These are phyloP conservation scores for Rhododendron ferrugineum DNA, from an alignment of 148 eudicot genomes.

Conservation along the genomic window DNA sequence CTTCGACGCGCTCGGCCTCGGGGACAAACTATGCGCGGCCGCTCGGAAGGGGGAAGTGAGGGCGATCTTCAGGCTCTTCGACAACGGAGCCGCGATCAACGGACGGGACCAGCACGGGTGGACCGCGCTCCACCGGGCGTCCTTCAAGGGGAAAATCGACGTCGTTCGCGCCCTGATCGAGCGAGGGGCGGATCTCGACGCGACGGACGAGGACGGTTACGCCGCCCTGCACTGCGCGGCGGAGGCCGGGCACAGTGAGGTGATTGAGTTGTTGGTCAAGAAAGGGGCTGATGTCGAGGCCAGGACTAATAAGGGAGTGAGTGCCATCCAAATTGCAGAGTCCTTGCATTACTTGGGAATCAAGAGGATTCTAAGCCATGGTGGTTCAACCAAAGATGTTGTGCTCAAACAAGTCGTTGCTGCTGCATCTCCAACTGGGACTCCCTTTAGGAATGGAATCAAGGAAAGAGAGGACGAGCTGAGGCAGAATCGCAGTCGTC, in stretches of 20 bases:
- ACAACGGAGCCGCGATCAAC: slow-evolving; percentile 34
- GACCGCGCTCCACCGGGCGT: slow-evolving; percentile 44
- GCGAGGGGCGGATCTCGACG: slow-evolving; percentile 32
- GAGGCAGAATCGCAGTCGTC: slow-evolving; percentile 17
- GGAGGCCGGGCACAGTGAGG: slow-evolving; percentile 44
- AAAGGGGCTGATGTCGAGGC: slow-evolving; percentile 39
- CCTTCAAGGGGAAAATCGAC: slow-evolving; percentile 39
- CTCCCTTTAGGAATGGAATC: slow-evolving; percentile 4
- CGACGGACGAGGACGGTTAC: slow-evolving; percentile 42
- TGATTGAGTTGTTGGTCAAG: slow-evolving; percentile 40
- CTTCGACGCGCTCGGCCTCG: slow-evolving; percentile 35
- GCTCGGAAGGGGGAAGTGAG: slow-evolving; percentile 46
- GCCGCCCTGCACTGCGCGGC: slow-evolving; percentile 49
- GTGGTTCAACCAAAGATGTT: slow-evolving; percentile 22
- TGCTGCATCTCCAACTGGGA: neutral
- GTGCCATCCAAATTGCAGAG: slow-evolving; percentile 34
- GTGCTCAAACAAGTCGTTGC: neutral
- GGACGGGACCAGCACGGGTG: slow-evolving; percentile 46
- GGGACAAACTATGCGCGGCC: slow-evolving; percentile 34
- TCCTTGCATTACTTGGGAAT: slow-evolving; percentile 38
- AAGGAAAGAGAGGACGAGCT: neutral
- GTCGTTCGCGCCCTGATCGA: slow-evolving; percentile 25
- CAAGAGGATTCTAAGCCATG: slow-evolving; percentile 29
- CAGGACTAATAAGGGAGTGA: slow-evolving; percentile 33
- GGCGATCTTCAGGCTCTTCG: slow-evolving; percentile 31